Conservation (phyloP, 768 basidiomycete genomes). For the Tremella fuciformis region DNA sequence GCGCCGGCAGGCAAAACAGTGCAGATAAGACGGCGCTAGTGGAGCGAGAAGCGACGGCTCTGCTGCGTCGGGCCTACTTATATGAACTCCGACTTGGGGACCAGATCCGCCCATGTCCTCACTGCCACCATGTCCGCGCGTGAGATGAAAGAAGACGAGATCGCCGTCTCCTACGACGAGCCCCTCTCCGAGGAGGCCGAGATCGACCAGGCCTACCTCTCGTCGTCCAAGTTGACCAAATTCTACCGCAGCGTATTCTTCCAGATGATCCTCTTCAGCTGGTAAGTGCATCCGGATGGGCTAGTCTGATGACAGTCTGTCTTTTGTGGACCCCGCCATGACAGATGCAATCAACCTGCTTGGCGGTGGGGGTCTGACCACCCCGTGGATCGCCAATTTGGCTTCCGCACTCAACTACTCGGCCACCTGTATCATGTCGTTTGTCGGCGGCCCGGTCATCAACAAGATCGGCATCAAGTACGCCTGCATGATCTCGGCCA, state of each 20-base stretch:
- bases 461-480: slow-evolving; percentile 40
- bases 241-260: slow-evolving; percentile 15
- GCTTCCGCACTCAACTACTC: slow-evolving; percentile 21
- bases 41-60: no score
- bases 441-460: slow-evolving; percentile 39
- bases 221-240: slow-evolving; percentile 2
- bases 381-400: slow-evolving; percentile 25
- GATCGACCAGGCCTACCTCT: neutral
- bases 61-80: no score
- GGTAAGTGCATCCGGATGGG: slow-evolving; percentile 2
- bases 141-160: no score
- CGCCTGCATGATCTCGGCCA: slow-evolving; percentile 25
- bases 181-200: neutral
- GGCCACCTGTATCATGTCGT: slow-evolving; percentile 16
- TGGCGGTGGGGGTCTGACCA: slow-evolving; percentile 33
- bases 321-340: slow-evolving; percentile 29
- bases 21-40: no score
- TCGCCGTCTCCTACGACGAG: no score
- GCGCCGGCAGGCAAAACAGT: no score
- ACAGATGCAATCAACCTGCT: slow-evolving; percentile 29
- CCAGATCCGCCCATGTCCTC: no score
- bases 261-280: slow-evolving; percentile 21
- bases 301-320: neutral
- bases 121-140: no score
- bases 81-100: no score